Percentiles rank a stretch among this genome's conserved stretches.
These are phyloP conservation scores for Citrus sinensis DNA, from an alignment of 345 rosid genomes.

Conservation along the genomic window DNA sequence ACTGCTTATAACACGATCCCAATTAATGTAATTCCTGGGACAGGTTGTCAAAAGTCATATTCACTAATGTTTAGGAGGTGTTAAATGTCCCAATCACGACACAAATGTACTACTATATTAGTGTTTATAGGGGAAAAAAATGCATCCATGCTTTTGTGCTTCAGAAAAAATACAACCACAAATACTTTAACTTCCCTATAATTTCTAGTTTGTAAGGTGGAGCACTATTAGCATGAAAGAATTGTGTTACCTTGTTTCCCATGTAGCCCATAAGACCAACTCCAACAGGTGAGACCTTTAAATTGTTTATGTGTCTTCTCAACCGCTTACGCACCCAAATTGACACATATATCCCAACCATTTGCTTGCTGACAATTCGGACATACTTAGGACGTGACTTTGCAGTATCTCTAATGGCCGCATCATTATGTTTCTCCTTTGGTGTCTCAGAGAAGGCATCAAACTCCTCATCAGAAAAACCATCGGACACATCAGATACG, in stretches of 20 bases:
- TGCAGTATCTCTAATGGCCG: slow-evolving; percentile 3
- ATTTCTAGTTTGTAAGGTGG: not conserved
- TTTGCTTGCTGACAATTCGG: slow-evolving; percentile 93
- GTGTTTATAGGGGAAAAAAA: not conserved
- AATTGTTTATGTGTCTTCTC: slow-evolving; percentile 83
- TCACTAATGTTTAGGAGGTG: not conserved
- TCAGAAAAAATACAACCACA: not conserved
- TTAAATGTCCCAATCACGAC: not conserved
- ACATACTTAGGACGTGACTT: slow-evolving; percentile 52
- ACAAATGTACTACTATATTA: not conserved
- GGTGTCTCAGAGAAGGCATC: slow-evolving; percentile 37
- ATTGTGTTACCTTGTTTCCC: slow-evolving; percentile 87
- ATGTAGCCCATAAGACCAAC: slow-evolving; percentile 98
- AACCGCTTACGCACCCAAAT: slow-evolving; percentile 85
- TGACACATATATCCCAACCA: slow-evolving; percentile 96
- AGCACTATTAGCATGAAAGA: slow-evolving; percentile 7
- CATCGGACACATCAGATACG: slow-evolving; percentile 35
- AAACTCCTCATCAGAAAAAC: slow-evolving; percentile 49
- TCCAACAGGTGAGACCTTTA: slow-evolving; percentile 94
- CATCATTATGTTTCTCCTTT: slow-evolving; percentile 22
- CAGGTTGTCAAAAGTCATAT: not conserved
- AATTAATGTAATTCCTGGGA: not conserved
- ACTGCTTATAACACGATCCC: not conserved
- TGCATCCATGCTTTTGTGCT: not conserved
- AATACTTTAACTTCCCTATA: not conserved